Base-by-base conservation (phyloP, 1,139 yeast genomes). In the Suhomyces coccinellae region DNA sequence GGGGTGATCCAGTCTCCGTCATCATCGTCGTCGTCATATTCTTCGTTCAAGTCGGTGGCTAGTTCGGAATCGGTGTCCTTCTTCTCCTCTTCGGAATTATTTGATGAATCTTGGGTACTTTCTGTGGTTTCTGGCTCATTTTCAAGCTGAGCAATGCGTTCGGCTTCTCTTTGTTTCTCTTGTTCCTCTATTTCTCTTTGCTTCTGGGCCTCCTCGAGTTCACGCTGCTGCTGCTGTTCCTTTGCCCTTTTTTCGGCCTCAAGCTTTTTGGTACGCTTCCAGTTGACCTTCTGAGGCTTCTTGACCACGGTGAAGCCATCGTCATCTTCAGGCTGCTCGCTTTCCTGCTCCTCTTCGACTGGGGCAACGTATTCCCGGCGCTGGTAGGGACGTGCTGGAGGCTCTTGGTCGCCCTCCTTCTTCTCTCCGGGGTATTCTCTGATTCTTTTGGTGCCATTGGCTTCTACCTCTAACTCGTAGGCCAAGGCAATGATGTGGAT, bases 1-100 rank as follows among this genome's bases (percentile, higher is more conserved):
- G 93, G 86, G 0, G 97, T 89, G 56, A 93, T 95, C 99, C 99
- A 93, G 42, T 88, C 97, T 17, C 95, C 97, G 53, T 87, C 96
- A 53, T 86, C 95, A 47, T 85, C 85, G 4, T 73, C 75, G 42
- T 71, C 79, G 36, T 79, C 76, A 44, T 73, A 80, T 10, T 76
- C 83, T 50, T 76, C 82, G 1, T 57, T 54, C 63, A 56, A 34
- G 15, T 34, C 36, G 12, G 22, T 24, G 8, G n/a, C 12, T 11
- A 6, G 11, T 8, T 13, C 22, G 17, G 36, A 22, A 15, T 8
- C 36, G 20, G 20, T 4, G 6, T 22, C 17, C 9, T 24, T 27
- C 15, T 34, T 17, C 5, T 10, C 29, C 10, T 20, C 27, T 13
- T 11, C 5, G 8, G 28, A 3, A 8, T 34, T 27, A 6, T 34